These are phyloP conservation scores for Clitoria ternatea DNA, from an alignment of 306 rosid genomes.

Conservation along the genomic window DNA sequence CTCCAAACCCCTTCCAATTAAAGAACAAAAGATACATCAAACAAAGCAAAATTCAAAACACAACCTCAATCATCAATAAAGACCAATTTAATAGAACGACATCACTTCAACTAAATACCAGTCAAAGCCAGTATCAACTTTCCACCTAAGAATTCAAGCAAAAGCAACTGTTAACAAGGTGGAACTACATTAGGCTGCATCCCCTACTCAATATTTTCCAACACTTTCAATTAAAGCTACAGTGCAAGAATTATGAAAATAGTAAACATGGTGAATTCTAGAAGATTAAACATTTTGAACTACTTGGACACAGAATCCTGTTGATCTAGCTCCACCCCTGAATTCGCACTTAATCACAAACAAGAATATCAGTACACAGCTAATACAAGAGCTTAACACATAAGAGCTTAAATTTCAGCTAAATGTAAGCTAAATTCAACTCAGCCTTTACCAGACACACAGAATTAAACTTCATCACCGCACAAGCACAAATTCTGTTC, in stretches of 20 bases:
- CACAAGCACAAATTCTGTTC: neutral
- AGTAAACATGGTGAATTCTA: neutral
- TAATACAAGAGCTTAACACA: neutral
- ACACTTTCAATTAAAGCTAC: neutral
- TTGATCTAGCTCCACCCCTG: neutral
- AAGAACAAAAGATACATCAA: slow-evolving; percentile 24
- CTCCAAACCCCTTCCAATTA: slow-evolving; percentile 49
- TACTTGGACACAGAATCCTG: neutral
- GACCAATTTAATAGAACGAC: neutral
- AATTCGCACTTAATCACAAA: neutral
- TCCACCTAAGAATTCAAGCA: neutral
- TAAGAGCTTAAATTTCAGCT: neutral
- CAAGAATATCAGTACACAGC: neutral
- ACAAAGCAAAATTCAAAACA: slow-evolving; percentile 1
- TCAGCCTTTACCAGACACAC: neutral
- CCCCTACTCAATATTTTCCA: neutral
- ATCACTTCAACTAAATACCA: neutral
- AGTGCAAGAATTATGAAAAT: neutral
- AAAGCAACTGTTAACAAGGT: neutral
- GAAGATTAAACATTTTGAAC: neutral
- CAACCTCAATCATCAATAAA: neutral
- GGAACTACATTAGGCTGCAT: neutral
- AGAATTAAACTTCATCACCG: neutral
- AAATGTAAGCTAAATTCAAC: neutral
- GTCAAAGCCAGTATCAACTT: neutral